Evolutionary conservation across 306 rosid genomes (phyloP), one percentile per base, ranked within the genome.

Genomic region (Benincasa hispida): DNA sequence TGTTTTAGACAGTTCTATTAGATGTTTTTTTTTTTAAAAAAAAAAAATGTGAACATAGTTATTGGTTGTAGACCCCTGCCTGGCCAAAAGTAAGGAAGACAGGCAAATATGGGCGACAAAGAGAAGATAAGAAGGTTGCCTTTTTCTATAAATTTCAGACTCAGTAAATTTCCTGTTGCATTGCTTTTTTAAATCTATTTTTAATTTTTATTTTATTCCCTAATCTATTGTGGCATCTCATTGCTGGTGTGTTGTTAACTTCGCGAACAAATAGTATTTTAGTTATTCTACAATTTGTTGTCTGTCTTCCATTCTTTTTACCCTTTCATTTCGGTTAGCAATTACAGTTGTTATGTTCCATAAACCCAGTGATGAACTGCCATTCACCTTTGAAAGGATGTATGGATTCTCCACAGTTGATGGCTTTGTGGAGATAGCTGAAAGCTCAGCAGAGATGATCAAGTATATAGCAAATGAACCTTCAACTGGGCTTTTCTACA

Each of bases 351-450:
- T 68, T 39, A 68, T 68, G 53, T 42, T 68, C 42, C 34, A 11
- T 79, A 77, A 79, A 81, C 56, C 62, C 88, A 88, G 87, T 81
- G 84, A 91, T 82, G 92, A 85, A 76, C 79, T 74, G 81, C 76
- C 62, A 39, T 79, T 74, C 81, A 69, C 82, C 79, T 83, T 79
- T 55, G 84, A 85, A 86, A 92, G 87, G 91, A 92, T 94, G 99
- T 88, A 80, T 78, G 95, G 83, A 41, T 90, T 92, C 91, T 94
- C 97, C 66, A 84, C 88, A 9, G 87, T 87, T 72, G 99, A 94
- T 62, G 99, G 97, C 76, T 92, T 92, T 79, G 79, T 90, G 90
- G 99, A 89, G 86, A 83, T 92, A 83, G 87, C 88, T 58, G 99
- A 90, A 77, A 77, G 90, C 85, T 34, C 86, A 84, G 96, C 89